A percentile compares a stretch with the other conserved stretches of the same genome.
Conservation (phyloP, 1,139 yeast species). For the Pichia sp. region DNA sequence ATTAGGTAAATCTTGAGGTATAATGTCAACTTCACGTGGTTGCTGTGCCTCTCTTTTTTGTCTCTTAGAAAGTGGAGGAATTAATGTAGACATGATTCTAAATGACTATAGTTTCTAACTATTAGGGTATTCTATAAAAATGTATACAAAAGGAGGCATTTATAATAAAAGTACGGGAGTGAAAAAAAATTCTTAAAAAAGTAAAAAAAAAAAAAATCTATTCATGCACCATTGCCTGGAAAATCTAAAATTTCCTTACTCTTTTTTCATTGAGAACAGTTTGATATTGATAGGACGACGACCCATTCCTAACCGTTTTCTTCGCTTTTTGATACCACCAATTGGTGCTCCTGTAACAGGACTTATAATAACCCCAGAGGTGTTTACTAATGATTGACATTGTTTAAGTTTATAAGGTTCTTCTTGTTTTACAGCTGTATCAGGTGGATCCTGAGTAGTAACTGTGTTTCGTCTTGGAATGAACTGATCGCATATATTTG, state of each 20-base stretch:
- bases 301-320: not conserved
- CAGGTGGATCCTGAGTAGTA: not conserved
- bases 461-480: not conserved
- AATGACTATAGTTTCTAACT: not conserved
- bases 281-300: not conserved
- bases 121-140: not conserved
- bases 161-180: not conserved
- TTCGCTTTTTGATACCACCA: not conserved
- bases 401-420: not conserved
- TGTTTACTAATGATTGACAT: not conserved
- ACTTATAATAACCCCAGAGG: not conserved
- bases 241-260: not conserved
- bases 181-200: not conserved
- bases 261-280: not conserved
- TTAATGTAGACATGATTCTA: slow-evolving; percentile 79
- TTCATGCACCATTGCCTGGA: not conserved
- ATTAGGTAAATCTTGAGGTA: slow-evolving; percentile 79
- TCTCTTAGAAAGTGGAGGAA: slow-evolving; percentile 91
- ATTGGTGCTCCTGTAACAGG: not conserved
- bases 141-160: not conserved
- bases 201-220: not conserved
- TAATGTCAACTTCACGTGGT: slow-evolving; percentile 64
- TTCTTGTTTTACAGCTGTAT: not conserved
- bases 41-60: slow-evolving; percentile 81
- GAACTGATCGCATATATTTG: not conserved